phyloP scores from a whole-genome alignment of 1,139 yeast species.

The Hansenula lynferdii region DNA sequence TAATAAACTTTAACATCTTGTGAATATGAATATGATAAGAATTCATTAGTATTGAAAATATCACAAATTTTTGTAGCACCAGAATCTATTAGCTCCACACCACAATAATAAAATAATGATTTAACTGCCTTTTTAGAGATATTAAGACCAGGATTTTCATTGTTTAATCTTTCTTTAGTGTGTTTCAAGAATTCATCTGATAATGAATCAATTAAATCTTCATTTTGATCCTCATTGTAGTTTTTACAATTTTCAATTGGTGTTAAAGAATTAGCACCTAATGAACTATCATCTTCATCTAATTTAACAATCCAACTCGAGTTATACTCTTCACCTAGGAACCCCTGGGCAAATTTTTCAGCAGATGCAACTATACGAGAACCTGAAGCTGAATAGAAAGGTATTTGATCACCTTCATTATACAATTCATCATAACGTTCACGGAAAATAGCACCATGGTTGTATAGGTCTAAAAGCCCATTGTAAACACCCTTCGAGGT shows the following conservation, averaged over 20 bases:
- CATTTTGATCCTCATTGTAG: conserved; percentile 17
- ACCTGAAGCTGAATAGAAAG: conserved; percentile 14
- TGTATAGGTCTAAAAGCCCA: conserved; percentile 13
- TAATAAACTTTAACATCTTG: conserved; percentile 43
- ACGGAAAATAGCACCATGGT: conserved; percentile 14
- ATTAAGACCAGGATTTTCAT: conserved; percentile 33
- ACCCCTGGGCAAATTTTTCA: conserved; percentile 15
- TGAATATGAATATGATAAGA: conserved; percentile 37
- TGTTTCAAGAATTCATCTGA: conserved; percentile 17
- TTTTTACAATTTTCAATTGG: conserved; percentile 22
- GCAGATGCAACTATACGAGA: conserved; percentile 18
- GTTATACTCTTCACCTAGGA: conserved; percentile 9
- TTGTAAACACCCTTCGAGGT: conserved; percentile 16
- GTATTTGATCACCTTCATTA: conserved; percentile 3
- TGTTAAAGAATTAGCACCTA: conserved; percentile 34
- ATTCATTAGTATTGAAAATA: conserved; percentile 46
- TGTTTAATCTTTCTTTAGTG: conserved; percentile 25
- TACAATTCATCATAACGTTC: conserved; percentile 9
- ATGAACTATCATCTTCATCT: conserved; percentile 23
- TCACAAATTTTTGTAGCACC: conserved; percentile 47
- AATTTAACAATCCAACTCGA: conserved; percentile 8
- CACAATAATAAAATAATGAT: conserved; percentile 41
- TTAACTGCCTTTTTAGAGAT: conserved; percentile 35
- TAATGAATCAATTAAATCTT: conserved; percentile 14
- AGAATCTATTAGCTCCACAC: conserved; percentile 45